Evolutionary conservation across 2,329 filamentous ascomycete species (phyloP), one percentile per base, ranked within the genome.

Genomic region (Thelonectria discophora): DNA sequence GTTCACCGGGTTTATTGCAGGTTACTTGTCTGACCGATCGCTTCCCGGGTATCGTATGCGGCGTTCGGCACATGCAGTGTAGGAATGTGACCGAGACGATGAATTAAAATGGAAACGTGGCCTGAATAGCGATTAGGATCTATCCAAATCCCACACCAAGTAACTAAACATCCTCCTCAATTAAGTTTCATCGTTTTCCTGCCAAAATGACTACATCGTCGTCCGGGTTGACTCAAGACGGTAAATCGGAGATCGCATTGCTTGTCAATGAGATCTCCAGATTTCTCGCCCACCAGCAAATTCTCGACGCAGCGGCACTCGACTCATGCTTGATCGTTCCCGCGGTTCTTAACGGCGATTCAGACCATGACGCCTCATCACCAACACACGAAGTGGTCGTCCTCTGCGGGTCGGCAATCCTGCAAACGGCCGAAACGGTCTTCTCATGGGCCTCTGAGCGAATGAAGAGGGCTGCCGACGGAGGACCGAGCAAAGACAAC

Each of bases 341-440:
- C 30, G 21, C 18, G 8, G 8, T 20, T 2, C 13, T 11, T 7
- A 34, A 5, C 12, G 15, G 11, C 15, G 15, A 7, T 20, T 46
- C 52, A 5, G 20, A 17, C 5, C 21, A 27, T 27, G 11, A 50
- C 18, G 5, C 20, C 12, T 32, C 37, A 20, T 20, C 27, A 5
- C 8, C 17, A 18, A 42, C 15, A 1, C 17, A 21, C 30, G 47
- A 15, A 2, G 62, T 65, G 11, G 56, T 69, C 15, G 67, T 65
- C 7, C 43, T 69, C 2, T 69, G 67, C 20, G 61, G 59, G 7
- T 69, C 68, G 1, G 63, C 68, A 7, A 65, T 69, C 3, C 45
- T 69, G 10, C 58, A 45, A 7, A 65, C 60, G 0, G 49, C 65
- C 6, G 62, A 69, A 11, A 55, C 60, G 3, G 65, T 68, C 27